Conservation (phyloP, 2,329 filamentous ascomycete species). For the Leptosphaerulina australis region DNA sequence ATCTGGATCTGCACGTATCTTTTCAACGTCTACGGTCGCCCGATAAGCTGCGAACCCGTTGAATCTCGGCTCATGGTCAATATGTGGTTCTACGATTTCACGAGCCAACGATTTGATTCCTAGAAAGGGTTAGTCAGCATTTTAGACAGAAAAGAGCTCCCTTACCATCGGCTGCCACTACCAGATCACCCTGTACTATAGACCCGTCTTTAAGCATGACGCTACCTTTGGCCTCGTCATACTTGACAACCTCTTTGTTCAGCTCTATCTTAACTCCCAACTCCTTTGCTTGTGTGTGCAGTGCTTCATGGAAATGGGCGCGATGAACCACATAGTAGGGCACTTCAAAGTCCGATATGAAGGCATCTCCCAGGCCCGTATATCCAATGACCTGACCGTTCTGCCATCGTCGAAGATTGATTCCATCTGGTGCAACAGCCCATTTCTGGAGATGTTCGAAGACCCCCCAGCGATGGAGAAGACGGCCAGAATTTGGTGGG, state of each 20-base stretch:
- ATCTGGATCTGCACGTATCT: conserved; percentile 50
- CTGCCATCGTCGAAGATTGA: conserved; percentile 59
- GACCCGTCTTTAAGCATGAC: conserved; percentile 48
- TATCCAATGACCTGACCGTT: conserved; percentile 54
- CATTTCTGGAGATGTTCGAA: conserved; percentile 7
- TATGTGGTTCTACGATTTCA: conserved; percentile 49
- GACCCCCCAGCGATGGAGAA: conserved; percentile 57
- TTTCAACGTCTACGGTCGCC: conserved; percentile 55
- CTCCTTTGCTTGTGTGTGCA: conserved; percentile 14
- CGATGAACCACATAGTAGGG: conserved; percentile 26
- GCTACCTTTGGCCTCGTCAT: conserved; percentile 22
- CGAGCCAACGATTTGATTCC: conserved; percentile 47
- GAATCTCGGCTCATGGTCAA: conserved; percentile 4
- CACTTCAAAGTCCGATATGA: conserved; percentile 41
- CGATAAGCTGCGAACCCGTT: conserved; percentile 67
- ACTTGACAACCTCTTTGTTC: conserved; percentile 7
- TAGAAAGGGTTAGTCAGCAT: not conserved
- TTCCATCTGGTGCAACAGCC: conserved; percentile 48
- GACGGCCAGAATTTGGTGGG: conserved; percentile 44
- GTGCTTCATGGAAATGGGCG: conserved; percentile 19
- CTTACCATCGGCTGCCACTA: conserved; percentile 50
- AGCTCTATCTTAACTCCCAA: conserved; percentile 17
- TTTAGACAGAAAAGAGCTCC: conserved; percentile 12
- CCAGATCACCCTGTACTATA: conserved; percentile 44
- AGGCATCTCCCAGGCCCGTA: conserved; percentile 48